Percentiles rank a stretch among this genome's conserved stretches.
phyloP scores from a whole-genome alignment of 805 yeast genomes.

The Isabelozyma gotoi region DNA sequence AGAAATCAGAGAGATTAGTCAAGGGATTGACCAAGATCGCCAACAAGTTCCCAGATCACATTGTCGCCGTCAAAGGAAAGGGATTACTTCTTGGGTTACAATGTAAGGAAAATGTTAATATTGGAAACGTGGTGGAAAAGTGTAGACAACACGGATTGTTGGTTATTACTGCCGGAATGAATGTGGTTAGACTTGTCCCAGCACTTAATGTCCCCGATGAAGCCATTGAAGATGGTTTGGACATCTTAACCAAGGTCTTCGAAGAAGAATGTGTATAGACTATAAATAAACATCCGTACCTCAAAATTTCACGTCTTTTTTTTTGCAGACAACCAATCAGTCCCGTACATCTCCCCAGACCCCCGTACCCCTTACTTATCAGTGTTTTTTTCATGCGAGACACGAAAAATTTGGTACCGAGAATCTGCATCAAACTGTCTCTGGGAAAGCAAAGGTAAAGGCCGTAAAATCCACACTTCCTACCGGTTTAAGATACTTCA shows the following conservation, averaged over 20 bases:
- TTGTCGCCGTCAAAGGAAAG: slow-evolving; percentile 77
- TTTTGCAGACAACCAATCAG: too few relatives aligned
- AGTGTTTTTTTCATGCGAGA: neutral
- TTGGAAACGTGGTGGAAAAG: slow-evolving; percentile 58
- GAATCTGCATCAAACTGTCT: neutral
- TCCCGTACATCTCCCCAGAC: too few relatives aligned
- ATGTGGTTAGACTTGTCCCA: slow-evolving; percentile 88
- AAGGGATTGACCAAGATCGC: slow-evolving; percentile 50
- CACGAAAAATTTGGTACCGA: neutral
- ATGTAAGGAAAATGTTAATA: slow-evolving; percentile 55
- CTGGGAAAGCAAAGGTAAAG: neutral
- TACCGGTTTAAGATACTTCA: too few relatives aligned
- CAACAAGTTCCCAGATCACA: slow-evolving; percentile 56
- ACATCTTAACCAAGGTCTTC: slow-evolving; percentile 61
- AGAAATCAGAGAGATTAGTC: slow-evolving; percentile 58
- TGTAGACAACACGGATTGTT: slow-evolving; percentile 81
- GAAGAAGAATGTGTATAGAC: slow-evolving; percentile 8
- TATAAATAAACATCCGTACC: neutral
- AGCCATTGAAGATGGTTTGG: slow-evolving; percentile 68
- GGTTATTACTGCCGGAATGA: slow-evolving; percentile 88
- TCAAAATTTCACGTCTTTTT: too few relatives aligned
- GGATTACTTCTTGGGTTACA: slow-evolving; percentile 88
- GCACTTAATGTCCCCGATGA: slow-evolving; percentile 80
- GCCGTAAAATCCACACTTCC: neutral
- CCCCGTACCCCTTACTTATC: neutral